Conservation (phyloP, 768 basidiomycete species). For the Hericium alpestre region DNA sequence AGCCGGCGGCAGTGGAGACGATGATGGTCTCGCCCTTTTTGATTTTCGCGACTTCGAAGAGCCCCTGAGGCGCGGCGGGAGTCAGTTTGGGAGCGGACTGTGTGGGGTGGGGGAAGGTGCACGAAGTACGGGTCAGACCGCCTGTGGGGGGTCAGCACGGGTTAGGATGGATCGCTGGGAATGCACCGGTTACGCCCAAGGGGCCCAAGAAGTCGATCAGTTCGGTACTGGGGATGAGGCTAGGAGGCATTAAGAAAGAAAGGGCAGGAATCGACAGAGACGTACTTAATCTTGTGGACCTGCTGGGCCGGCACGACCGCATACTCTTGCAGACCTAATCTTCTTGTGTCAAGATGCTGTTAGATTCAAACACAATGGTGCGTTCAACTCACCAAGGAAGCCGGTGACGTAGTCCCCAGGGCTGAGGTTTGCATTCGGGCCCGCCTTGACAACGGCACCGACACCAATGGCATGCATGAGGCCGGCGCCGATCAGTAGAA, state of each 20-base stretch:
- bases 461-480: constrained; percentile 65
- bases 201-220: constrained; percentile 74
- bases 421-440: constrained; percentile 32
- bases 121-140: constrained; percentile 88
- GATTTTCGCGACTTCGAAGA: constrained; percentile 69
- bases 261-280: neutral
- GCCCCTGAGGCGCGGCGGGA: constrained; percentile 43
- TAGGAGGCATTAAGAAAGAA: neutral
- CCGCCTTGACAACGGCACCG: constrained; percentile 53
- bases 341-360: neutral
- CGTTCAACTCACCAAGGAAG: constrained; percentile 38
- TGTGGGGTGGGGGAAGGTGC: neutral
- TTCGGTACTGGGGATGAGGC: constrained; percentile 47
- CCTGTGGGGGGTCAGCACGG: neutral
- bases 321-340: constrained; percentile 73
- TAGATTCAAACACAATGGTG: neutral
- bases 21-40: constrained; percentile 80
- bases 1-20: constrained; percentile 85
- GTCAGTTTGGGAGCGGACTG: neutral
- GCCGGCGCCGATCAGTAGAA: no score
- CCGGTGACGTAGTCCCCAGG: constrained; percentile 66
- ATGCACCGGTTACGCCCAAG: constrained; percentile 59
- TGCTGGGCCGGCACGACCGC: constrained; percentile 45
- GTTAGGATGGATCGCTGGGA: constrained; percentile 12
- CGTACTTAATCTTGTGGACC: constrained; percentile 48